These are phyloP conservation scores for Echinochloa phyllopogon DNA, from an alignment of 176 grass and related monocot genomes.

Conservation along the genomic window DNA sequence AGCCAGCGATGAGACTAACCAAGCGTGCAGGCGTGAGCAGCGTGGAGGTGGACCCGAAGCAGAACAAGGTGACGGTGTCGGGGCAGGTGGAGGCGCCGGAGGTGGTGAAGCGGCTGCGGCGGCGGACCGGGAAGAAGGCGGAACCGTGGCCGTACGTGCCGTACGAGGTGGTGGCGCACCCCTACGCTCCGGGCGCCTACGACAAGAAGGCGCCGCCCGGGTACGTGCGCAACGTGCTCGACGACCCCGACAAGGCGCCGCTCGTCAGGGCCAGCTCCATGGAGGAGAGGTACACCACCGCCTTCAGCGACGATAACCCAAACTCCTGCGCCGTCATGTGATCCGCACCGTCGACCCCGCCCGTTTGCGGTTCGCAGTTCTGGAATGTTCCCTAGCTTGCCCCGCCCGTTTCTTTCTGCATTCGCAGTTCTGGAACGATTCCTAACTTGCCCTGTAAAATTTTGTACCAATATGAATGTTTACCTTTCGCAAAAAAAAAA, in stretches of 20 bases:
- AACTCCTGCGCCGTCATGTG: conserved; percentile 71
- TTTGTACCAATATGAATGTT: no score
- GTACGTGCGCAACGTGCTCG: conserved; percentile 57
- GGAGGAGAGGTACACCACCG: conserved; percentile 54
- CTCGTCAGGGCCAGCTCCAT: conserved; percentile 52
- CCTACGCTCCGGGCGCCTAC: conserved; percentile 67
- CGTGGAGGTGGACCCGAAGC: conserved; percentile 60
- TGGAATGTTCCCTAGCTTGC: no score
- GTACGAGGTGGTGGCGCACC: conserved; percentile 65
- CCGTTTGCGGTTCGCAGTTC: no score
- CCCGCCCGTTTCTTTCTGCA: no score
- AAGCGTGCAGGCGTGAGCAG: conserved; percentile 46
- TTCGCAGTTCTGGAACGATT: no score
- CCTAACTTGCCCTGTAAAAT: no score
- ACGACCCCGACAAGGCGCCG: conserved; percentile 50
- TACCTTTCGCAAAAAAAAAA: no score
- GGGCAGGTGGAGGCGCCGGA: conserved; percentile 59
- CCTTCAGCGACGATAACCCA: conserved; percentile 82
- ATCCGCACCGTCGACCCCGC: background rate
- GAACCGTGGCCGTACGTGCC: conserved; percentile 76
- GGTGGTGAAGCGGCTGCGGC: conserved; percentile 48
- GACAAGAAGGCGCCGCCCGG: conserved; percentile 87
- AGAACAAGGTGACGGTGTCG: conserved; percentile 68
- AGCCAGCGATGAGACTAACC: background rate
- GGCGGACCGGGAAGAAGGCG: conserved; percentile 63